Percentiles rank a stretch among this genome's conserved stretches.
Conservation (phyloP, 1,284 basidiomycete genomes). For the Athelia sp. region DNA sequence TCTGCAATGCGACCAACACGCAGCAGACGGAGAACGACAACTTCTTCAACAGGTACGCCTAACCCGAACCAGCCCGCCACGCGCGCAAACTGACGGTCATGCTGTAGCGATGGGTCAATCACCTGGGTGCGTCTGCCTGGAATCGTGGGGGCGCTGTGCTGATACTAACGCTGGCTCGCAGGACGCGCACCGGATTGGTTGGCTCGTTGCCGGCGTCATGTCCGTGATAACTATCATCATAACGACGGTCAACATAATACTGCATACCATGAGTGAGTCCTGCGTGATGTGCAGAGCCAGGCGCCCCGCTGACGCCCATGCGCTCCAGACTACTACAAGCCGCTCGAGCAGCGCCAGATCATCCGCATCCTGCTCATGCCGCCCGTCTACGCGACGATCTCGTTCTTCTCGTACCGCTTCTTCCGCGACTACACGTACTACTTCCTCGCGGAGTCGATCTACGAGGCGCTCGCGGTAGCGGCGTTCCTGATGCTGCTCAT, state of each 20-base stretch:
- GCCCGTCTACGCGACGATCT: constrained; percentile 77
- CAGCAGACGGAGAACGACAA: neutral
- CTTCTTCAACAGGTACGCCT: neutral
- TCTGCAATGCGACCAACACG: neutral
- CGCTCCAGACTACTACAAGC: neutral
- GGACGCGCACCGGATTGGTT: neutral
- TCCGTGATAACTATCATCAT: neutral
- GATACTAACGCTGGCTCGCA: neutral
- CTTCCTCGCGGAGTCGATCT: constrained; percentile 66
- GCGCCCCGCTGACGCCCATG: neutral
- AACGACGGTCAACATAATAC: neutral
- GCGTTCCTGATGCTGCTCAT: constrained; percentile 82
- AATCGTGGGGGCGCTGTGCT: neutral
- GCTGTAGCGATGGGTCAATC: neutral
- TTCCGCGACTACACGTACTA: constrained; percentile 83
- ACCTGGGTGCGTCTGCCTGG: neutral
- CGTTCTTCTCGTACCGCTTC: constrained; percentile 84
- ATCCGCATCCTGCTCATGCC: constrained; percentile 66
- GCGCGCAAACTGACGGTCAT: neutral
- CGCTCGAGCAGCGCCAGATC: neutral
- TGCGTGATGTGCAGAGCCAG: too few species aligned
- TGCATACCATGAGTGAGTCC: neutral
- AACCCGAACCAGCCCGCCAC: neutral
- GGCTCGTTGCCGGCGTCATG: neutral
- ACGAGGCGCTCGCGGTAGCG: constrained; percentile 68